Conservation (phyloP, 2,329 filamentous ascomycete species). For the Ampelomyces quisqualis region DNA sequence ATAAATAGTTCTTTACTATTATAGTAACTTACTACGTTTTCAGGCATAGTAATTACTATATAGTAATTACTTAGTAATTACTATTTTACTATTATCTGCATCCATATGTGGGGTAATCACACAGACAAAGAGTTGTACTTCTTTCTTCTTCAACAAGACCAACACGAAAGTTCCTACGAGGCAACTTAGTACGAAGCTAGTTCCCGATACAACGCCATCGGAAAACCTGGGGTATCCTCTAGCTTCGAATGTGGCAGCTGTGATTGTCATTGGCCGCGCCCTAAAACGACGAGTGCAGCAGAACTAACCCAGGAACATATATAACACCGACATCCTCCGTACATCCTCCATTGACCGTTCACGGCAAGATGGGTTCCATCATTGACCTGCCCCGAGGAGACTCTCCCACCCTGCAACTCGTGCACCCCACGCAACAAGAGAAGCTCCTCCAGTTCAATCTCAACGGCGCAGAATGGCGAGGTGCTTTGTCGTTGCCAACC, state of each 20-base stretch:
- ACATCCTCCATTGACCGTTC: neutral
- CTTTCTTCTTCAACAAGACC: neutral
- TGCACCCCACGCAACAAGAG: conserved; percentile 57
- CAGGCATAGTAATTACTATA: no score
- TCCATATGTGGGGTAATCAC: conserved; percentile 14
- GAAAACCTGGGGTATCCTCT: neutral
- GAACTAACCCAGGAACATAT: neutral
- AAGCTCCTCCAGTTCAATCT: conserved; percentile 53
- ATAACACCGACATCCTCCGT: neutral
- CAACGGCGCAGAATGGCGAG: conserved; percentile 61
- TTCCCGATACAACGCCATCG: neutral
- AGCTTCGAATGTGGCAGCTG: neutral
- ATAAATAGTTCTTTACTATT: no score
- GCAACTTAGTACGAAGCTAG: no score
- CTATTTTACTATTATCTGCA: no score
- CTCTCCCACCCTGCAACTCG: conserved; percentile 55
- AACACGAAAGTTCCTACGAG: no score
- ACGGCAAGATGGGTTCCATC: conserved; percentile 27
- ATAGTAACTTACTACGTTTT: no score
- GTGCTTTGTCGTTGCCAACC: conserved; percentile 54
- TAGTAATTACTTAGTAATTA: no score
- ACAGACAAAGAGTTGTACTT: conserved; percentile 8
- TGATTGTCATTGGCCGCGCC: conserved; percentile 4
- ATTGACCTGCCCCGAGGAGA: conserved; percentile 49
- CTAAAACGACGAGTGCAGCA: conserved; percentile 7